These are phyloP conservation scores for Nicotiana obtusifolia DNA, from an alignment of 257 asterid species.

Conservation along the genomic window DNA sequence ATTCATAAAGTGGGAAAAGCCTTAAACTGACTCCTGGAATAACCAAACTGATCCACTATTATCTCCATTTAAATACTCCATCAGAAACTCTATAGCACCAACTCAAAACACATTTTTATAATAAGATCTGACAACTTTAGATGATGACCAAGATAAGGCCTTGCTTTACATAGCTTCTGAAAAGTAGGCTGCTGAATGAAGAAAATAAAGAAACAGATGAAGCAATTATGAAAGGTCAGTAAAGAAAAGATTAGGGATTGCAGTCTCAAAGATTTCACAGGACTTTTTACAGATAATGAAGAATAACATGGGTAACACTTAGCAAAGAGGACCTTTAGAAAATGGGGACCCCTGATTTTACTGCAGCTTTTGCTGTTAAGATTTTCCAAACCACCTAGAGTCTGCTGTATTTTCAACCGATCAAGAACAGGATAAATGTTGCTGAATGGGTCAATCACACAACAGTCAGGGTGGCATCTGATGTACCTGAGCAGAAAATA, in stretches of 20 bases:
- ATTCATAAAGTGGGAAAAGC: slow-evolving; percentile 1
- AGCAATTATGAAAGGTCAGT: not conserved
- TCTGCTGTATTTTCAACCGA: slow-evolving; percentile 80
- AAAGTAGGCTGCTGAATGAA: not conserved
- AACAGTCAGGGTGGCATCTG: slow-evolving; percentile 40
- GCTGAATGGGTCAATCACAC: slow-evolving; percentile 73
- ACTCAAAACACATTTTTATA: not conserved
- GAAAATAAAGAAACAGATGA: not conserved
- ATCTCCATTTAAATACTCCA: not conserved
- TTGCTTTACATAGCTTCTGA: not conserved
- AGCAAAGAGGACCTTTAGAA: slow-evolving; percentile 63
- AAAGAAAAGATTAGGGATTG: not conserved
- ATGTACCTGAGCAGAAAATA: slow-evolving; percentile 48
- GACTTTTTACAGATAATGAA: not conserved
- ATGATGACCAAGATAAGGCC: not conserved
- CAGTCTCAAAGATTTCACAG: slow-evolving; percentile 1
- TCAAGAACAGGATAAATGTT: slow-evolving; percentile 74
- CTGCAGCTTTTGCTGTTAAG: slow-evolving; percentile 38
- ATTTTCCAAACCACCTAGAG: slow-evolving; percentile 59
- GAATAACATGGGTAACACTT: slow-evolving; percentile 18
- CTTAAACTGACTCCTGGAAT: not conserved
- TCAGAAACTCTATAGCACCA: not conserved
- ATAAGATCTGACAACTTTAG: too few relatives aligned
- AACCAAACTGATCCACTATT: slow-evolving; percentile 1
- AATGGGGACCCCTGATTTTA: slow-evolving; percentile 81